phyloP scores from a whole-genome alignment of 108 stramenopile genomes.

The Phaeodactylum tricornutum region DNA sequence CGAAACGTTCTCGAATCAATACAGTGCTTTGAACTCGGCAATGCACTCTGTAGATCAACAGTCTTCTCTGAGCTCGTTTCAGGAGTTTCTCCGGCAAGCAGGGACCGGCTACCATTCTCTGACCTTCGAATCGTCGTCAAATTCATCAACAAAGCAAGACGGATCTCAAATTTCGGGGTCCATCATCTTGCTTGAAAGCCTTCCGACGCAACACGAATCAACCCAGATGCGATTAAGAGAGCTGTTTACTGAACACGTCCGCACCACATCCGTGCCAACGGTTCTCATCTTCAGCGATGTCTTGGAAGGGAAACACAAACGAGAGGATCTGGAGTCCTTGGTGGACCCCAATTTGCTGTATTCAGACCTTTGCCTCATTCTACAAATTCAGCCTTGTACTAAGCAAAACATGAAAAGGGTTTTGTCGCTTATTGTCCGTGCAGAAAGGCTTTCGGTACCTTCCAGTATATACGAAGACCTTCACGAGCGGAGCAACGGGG shows the following conservation, averaged over 20 bases:
- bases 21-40: neutral
- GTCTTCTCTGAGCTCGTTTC: slow-evolving; percentile 50
- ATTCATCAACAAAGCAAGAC: neutral
- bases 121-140: neutral
- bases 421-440: slow-evolving; percentile 10
- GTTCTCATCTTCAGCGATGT: slow-evolving; percentile 69
- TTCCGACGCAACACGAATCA: slow-evolving; percentile 57
- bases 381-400: slow-evolving; percentile 62
- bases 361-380: slow-evolving; percentile 26
- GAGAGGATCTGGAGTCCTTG: slow-evolving; percentile 63
- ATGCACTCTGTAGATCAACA: slow-evolving; percentile 28
- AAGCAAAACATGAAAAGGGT: slow-evolving; percentile 48
- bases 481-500: slow-evolving; percentile 58
- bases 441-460: slow-evolving; percentile 15
- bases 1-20: slow-evolving; percentile 40
- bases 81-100: slow-evolving; percentile 48
- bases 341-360: slow-evolving; percentile 42
- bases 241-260: slow-evolving; percentile 50
- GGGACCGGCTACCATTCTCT: slow-evolving; percentile 44
- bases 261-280: slow-evolving; percentile 41
- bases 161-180: neutral
- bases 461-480: slow-evolving; percentile 40
- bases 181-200: slow-evolving; percentile 60
- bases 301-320: slow-evolving; percentile 66
- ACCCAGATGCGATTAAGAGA: slow-evolving; percentile 46